Conservation (phyloP, 2,329 filamentous ascomycete species). For the Exophiala bonariae region DNA sequence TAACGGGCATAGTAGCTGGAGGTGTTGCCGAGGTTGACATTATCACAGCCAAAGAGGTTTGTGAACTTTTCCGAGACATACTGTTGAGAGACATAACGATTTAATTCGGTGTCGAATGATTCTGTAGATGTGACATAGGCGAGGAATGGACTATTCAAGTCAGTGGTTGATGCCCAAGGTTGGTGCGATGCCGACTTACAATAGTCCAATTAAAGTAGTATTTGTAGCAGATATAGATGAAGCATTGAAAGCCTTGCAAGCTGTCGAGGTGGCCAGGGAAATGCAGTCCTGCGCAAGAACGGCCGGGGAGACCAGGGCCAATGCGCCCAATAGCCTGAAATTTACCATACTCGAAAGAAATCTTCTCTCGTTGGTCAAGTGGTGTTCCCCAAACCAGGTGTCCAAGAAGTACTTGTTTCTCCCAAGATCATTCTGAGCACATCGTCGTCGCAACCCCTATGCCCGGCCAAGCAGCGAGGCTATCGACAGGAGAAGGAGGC, state of each 20-base stretch:
- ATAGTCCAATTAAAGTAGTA: slow-evolving; percentile 57
- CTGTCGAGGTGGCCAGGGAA: slow-evolving; percentile 67
- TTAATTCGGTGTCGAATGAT: slow-evolving; percentile 76
- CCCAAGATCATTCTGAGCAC: slow-evolving; percentile 28
- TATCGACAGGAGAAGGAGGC: slow-evolving; percentile 6
- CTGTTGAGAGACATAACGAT: slow-evolving; percentile 68
- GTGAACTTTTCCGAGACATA: slow-evolving; percentile 83
- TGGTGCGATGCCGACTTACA: slow-evolving; percentile 53
- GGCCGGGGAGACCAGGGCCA: slow-evolving; percentile 17
- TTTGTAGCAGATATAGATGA: slow-evolving; percentile 68
- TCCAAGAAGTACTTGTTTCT: slow-evolving; percentile 77
- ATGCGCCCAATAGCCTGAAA: slow-evolving; percentile 15
- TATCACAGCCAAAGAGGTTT: slow-evolving; percentile 74
- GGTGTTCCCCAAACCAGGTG: slow-evolving; percentile 12
- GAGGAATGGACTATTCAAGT: slow-evolving; percentile 71
- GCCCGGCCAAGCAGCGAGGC: slow-evolving; percentile 67
- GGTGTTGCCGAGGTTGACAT: slow-evolving; percentile 74
- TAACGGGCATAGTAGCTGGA: slow-evolving; percentile 87
- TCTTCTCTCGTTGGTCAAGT: slow-evolving; percentile 6
- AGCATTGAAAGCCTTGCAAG: slow-evolving; percentile 70
- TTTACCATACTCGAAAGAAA: slow-evolving; percentile 16
- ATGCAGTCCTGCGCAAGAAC: slow-evolving; percentile 50
- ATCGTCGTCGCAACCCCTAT: slow-evolving; percentile 20
- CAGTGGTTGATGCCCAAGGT: slow-evolving; percentile 29
- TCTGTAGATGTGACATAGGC: slow-evolving; percentile 72